Conservation (phyloP, 441 rosid genomes). For the Aquilaria agallochum region DNA sequence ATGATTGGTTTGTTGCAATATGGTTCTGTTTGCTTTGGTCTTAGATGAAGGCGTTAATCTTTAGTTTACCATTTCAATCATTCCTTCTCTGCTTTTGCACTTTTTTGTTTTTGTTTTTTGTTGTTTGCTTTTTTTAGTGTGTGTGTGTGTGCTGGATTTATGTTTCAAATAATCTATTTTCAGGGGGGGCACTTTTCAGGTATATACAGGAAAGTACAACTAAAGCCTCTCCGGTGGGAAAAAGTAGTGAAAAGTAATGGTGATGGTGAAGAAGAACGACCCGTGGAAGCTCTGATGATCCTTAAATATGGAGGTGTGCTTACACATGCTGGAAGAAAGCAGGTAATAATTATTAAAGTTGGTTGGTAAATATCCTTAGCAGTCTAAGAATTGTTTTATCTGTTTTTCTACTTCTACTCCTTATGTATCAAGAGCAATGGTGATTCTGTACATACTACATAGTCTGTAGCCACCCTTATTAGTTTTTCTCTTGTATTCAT, state of each 20-base stretch:
- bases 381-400: too few species aligned
- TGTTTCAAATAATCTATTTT: slow-evolving; percentile 4
- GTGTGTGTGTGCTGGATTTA: background rate
- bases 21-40: too few species aligned
- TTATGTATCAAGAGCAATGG: too few species aligned
- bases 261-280: slow-evolving; percentile 97
- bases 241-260: slow-evolving; percentile 66
- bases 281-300: slow-evolving; percentile 97
- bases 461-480: too few species aligned
- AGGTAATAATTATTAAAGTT: slow-evolving; percentile 43
- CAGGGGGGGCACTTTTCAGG: slow-evolving; percentile 99
- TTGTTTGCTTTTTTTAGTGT: background rate
- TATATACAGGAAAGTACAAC: slow-evolving; percentile 98
- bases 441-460: too few species aligned
- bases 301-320: slow-evolving; percentile 99
- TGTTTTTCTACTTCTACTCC: too few species aligned
- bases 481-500: too few species aligned
- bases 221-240: slow-evolving; percentile 96
- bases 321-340: slow-evolving; percentile 99
- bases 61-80: background rate
- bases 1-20: too few species aligned
- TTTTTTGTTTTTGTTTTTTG: background rate
- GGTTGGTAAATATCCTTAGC: too few species aligned
- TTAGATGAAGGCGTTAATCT: background rate
- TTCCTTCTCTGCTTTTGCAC: background rate